Evolutionary conservation across 2,329 filamentous ascomycete genomes (phyloP).

Genomic region (Alternaria ethzedia): DNA sequence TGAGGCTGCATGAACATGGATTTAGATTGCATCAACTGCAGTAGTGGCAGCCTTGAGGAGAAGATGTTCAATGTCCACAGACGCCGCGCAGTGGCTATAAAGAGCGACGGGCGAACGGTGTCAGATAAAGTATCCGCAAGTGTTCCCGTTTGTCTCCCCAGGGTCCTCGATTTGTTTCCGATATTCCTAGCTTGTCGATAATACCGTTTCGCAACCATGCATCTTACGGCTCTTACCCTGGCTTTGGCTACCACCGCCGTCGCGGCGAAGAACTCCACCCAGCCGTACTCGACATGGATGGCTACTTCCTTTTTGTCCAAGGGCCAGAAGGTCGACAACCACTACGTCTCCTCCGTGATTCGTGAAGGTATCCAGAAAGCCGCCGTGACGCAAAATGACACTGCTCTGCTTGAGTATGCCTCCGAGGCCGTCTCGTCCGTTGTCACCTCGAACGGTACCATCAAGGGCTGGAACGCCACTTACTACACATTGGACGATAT

Average conservation of each 20-base stretch:
- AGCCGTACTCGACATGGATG: conserved; percentile 51
- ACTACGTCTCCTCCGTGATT: conserved; percentile 56
- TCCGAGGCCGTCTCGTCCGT: conserved; percentile 57
- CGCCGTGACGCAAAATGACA: conserved; percentile 53
- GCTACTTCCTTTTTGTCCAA: conserved; percentile 57
- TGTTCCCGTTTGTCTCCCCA: background rate
- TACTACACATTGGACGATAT: conserved; percentile 59
- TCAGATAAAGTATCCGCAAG: background rate
- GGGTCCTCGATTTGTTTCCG: background rate
- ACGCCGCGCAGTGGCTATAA: conserved; percentile 10
- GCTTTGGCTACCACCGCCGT: conserved; percentile 28
- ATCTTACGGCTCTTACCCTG: conserved; percentile 30
- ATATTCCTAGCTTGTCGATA: conserved; percentile 14
- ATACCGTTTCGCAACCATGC: conserved; percentile 26
- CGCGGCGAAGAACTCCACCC: conserved; percentile 30
- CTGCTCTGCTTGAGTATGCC: conserved; percentile 54
- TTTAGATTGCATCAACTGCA: conserved; percentile 17
- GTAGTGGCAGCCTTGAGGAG: conserved; percentile 3
- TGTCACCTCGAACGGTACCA: conserved; percentile 56
- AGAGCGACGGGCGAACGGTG: background rate
- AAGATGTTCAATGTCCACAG: background rate
- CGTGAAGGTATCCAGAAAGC: conserved; percentile 57
- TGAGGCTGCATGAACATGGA: conserved; percentile 17
- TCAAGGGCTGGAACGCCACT: conserved; percentile 55
- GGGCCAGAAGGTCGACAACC: conserved; percentile 48